These are phyloP conservation scores for Colletotrichum spaethianum DNA, from an alignment of 2,329 filamentous ascomycete genomes.

Conservation along the genomic window DNA sequence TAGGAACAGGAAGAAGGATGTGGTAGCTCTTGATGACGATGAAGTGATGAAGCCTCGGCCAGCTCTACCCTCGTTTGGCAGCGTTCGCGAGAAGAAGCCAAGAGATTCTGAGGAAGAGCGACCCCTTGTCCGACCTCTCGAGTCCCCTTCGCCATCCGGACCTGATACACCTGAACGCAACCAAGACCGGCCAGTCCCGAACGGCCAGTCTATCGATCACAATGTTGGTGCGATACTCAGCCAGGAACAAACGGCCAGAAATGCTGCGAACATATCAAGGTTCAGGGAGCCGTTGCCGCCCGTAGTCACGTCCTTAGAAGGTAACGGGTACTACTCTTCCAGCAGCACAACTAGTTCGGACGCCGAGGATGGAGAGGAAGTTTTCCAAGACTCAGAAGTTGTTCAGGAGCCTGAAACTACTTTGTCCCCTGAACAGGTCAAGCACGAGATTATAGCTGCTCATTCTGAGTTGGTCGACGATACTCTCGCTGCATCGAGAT, in stretches of 20 bases:
- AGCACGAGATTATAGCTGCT: constrained; percentile 26
- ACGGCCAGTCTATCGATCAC: constrained; percentile 73
- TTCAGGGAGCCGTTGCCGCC: constrained; percentile 78
- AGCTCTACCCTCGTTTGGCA: constrained; percentile 81
- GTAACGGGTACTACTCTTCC: constrained; percentile 74
- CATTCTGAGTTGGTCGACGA: constrained; percentile 13
- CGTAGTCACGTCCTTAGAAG: constrained; percentile 79
- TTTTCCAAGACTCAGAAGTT: constrained; percentile 22
- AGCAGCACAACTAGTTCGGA: constrained; percentile 59
- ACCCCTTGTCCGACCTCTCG: constrained; percentile 69
- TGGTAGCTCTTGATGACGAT: constrained; percentile 68
- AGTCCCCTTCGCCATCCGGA: constrained; percentile 49
- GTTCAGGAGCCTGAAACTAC: constrained; percentile 30
- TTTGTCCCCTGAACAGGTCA: constrained; percentile 16
- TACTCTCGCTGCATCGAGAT: neutral
- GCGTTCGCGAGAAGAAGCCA: constrained; percentile 75
- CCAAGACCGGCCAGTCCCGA: constrained; percentile 48
- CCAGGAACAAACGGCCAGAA: constrained; percentile 67
- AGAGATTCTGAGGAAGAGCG: constrained; percentile 71
- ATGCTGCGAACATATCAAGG: constrained; percentile 69
- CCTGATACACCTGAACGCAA: constrained; percentile 45
- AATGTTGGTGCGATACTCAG: constrained; percentile 69
- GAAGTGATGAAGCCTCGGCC: constrained; percentile 82
- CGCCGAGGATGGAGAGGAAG: constrained; percentile 51
- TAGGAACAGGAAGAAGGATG: constrained; percentile 67